Evolutionary conservation across 345 rosid species (phyloP).

Genomic region (Pelargonium nanum): DNA sequence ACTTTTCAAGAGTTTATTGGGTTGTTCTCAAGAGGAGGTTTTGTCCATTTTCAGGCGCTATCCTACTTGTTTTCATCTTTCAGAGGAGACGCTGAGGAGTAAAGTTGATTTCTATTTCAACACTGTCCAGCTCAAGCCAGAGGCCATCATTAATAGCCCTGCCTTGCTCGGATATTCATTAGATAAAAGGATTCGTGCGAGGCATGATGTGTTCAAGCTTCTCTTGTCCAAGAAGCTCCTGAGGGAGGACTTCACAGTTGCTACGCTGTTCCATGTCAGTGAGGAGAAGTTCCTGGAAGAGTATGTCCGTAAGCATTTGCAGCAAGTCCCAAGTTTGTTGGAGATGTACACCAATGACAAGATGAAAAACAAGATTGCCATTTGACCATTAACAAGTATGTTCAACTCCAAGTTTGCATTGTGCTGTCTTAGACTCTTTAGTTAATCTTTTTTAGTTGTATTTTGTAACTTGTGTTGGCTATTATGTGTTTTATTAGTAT

Average conservation of each 20-base stretch:
- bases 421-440: no score
- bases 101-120: slow-evolving; percentile 2
- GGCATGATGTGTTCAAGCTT: slow-evolving; percentile 7
- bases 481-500: no score
- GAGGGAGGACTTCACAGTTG: background rate
- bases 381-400: no score
- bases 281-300: background rate
- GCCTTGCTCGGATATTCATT: background rate
- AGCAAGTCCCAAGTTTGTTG: slow-evolving; percentile 4
- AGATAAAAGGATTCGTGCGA: slow-evolving; percentile 10
- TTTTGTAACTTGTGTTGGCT: no score
- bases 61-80: slow-evolving; percentile 3
- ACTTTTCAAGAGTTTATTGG: slow-evolving; percentile 12
- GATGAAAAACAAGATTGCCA: no score
- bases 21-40: slow-evolving; percentile 7
- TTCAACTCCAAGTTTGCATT: no score
- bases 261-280: background rate
- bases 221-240: slow-evolving; percentile 9
- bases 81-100: slow-evolving; percentile 10
- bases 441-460: no score
- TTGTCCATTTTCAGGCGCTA: slow-evolving; percentile 7
- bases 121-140: slow-evolving; percentile 2
- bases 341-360: background rate
- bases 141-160: background rate
- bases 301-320: slow-evolving; percentile 4